Percentiles rank a stretch among this genome's conserved stretches.
phyloP scores from a whole-genome alignment of 2,329 filamentous ascomycete species.

The Talaromyces sp. region DNA sequence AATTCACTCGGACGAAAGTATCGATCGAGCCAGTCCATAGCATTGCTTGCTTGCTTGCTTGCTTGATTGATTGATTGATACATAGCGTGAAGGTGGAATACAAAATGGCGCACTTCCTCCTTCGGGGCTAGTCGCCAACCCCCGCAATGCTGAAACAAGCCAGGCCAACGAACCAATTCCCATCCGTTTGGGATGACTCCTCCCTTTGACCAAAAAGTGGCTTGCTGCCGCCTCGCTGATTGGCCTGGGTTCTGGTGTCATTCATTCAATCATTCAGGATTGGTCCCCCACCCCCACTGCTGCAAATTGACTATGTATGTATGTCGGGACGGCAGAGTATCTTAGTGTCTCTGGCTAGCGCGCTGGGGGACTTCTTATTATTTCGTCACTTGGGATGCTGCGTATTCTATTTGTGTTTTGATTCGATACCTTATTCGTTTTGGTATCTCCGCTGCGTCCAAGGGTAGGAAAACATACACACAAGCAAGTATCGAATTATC shows the following conservation, averaged over 20 bases:
- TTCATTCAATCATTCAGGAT: constrained; percentile 15
- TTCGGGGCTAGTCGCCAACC: background rate
- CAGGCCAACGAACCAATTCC: constrained; percentile 6
- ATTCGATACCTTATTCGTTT: background rate
- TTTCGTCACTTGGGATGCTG: background rate
- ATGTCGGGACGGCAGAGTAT: constrained; percentile 13
- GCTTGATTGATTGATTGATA: too few species aligned
- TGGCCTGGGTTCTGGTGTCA: background rate
- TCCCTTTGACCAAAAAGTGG: background rate
- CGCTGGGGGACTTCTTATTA: background rate
- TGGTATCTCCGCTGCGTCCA: too few species aligned
- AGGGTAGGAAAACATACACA: too few species aligned
- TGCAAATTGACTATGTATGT: constrained; percentile 1
- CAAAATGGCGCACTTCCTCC: background rate
- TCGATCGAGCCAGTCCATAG: too few species aligned
- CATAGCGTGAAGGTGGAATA: background rate
- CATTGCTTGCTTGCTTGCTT: too few species aligned
- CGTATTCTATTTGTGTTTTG: constrained; percentile 7
- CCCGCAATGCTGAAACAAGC: constrained; percentile 19
- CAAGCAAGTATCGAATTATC: background rate
- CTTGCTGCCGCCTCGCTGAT: background rate
- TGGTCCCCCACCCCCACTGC: constrained; percentile 10
- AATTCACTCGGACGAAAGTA: too few species aligned
- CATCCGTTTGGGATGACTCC: constrained; percentile 12
- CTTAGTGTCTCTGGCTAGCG: background rate